Percentiles rank a stretch among this genome's conserved stretches.
Evolutionary conservation across 768 basidiomycete species (phyloP).

Genomic region (Auricularia sp.): DNA sequence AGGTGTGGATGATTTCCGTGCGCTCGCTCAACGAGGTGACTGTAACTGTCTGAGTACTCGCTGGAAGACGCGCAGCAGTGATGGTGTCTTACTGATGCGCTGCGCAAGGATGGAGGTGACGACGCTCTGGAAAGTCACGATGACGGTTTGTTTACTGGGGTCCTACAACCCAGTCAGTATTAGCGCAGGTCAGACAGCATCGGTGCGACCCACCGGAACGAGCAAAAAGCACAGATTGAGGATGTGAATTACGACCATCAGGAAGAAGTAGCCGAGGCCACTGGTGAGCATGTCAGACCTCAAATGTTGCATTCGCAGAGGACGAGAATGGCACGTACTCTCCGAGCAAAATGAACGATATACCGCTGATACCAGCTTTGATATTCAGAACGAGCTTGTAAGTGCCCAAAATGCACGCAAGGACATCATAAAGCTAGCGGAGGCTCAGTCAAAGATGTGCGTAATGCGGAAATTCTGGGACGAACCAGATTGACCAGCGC

Average conservation of each 20-base stretch:
- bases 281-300: not conserved
- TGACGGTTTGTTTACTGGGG: not conserved
- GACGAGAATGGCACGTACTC: not conserved
- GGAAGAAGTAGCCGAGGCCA: slow-evolving; percentile 1
- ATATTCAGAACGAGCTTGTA: not conserved
- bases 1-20: not conserved
- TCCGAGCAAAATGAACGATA: not conserved
- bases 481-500: not conserved
- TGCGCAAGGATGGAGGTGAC: not conserved
- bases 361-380: not conserved
- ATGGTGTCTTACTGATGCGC: not conserved
- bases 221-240: not conserved
- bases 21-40: not conserved
- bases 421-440: not conserved
- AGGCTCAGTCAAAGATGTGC: too few relatives aligned
- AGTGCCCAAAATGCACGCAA: not conserved
- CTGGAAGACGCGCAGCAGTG: not conserved
- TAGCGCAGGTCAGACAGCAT: too few relatives aligned
- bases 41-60: not conserved
- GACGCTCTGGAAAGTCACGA: not conserved
- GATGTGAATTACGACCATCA: not conserved
- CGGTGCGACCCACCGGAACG: not conserved
- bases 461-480: not conserved
- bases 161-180: not conserved
- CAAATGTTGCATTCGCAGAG: not conserved